Evolutionary conservation across 2,329 filamentous ascomycete species (phyloP), one percentile per base, ranked within the genome.

Genomic region (Pseudocercospora cruenta): DNA sequence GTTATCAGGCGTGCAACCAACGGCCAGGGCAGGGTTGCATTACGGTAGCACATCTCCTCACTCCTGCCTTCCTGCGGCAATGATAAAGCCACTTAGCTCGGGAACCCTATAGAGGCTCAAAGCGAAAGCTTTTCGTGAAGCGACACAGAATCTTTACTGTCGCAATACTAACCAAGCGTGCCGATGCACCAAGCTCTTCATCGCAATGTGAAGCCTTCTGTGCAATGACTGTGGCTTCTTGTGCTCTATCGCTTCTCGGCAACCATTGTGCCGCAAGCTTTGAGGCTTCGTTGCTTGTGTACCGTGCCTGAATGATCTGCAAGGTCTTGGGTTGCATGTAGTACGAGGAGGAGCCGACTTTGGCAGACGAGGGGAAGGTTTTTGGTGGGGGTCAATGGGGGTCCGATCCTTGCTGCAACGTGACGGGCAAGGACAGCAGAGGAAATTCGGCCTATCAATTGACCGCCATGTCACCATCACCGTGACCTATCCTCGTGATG

Each of bases 41-140:
- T 49, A 19, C 12, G 51, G 51, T 19, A 54, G 51, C 51, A 54
- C 51, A 26, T 61, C 63, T 61, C 63, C 63, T 65, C 63, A 57
- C 36, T 57, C 47, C 49, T 60, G 33, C 47, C 10, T 61, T 21
- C 33, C 33, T 33, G 8, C 14, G 47, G 53, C 51, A 19, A 45
- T 62, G 24, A 36, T 51, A 57, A 49, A 33, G 22, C 26, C 39
- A 33, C 4, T 22, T 22, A 49, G 6, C 9, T 33, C 58, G 43
- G 58, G 12, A 33, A 3, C 31, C 31, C 31, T 33, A 12, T 7
- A 33, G 58, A 49, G 24, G 19, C 43, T 16, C 36, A 26, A 26
- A 36, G 57, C 24, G 45, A 8, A 39, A 16, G 36, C 33, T 36
- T 36, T 36, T 36, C 10, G 31, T 28, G 24, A 45, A 33, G 57